phyloP scores from a whole-genome alignment of 208 protist genomes.

The Trypanosoma boissoni region DNA sequence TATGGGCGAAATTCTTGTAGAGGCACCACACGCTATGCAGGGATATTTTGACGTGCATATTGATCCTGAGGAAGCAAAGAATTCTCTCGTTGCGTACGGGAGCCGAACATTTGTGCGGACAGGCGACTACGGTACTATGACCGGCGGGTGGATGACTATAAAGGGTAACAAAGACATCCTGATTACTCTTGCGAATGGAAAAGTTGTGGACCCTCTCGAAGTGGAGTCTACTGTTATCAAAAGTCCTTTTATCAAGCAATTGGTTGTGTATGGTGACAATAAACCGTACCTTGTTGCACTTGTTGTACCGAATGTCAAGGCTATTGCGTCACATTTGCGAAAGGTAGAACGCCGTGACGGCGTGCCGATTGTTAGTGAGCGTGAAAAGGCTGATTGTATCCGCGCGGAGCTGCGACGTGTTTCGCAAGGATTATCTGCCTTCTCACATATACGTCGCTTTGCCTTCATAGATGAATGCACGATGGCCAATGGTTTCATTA shows the following conservation, averaged over 20 bases:
- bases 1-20: conserved; percentile 83
- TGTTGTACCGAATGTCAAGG: conserved; percentile 80
- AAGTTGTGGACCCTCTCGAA: conserved; percentile 78
- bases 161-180: conserved; percentile 85
- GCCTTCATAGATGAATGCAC: conserved; percentile 91
- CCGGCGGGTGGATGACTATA: conserved; percentile 82
- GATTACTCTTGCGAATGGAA: conserved; percentile 76
- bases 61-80: conserved; percentile 81
- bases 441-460: conserved; percentile 84
- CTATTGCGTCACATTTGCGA: conserved; percentile 79
- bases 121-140: conserved; percentile 84
- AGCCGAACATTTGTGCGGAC: conserved; percentile 88
- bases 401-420: conserved; percentile 79
- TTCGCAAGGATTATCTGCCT: conserved; percentile 69
- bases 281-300: conserved; percentile 76
- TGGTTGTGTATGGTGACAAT: conserved; percentile 75
- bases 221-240: conserved; percentile 74
- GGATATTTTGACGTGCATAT: conserved; percentile 91
- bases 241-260: conserved; percentile 86
- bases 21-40: conserved; percentile 88
- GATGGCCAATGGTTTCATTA: conserved; percentile 87
- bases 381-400: conserved; percentile 89
- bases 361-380: conserved; percentile 83
- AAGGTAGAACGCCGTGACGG: conserved; percentile 89
- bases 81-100: conserved; percentile 86